A percentile compares a stretch with the other conserved stretches of the same genome.
phyloP scores from a whole-genome alignment of 768 basidiomycete genomes.

The Tulasnella sp. region DNA sequence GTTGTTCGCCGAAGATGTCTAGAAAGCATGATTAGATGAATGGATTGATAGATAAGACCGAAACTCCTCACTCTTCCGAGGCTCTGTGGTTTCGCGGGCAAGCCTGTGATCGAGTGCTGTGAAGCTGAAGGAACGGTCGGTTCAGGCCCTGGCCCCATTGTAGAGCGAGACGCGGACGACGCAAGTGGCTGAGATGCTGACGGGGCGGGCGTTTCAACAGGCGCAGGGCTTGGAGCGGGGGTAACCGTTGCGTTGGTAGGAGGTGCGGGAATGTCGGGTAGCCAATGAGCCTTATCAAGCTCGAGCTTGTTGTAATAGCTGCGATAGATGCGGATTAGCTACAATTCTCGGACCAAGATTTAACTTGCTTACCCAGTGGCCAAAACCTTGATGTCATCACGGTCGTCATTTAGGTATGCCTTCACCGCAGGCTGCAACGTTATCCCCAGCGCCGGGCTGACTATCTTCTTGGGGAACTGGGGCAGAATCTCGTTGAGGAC shows the following conservation, averaged over 20 bases:
- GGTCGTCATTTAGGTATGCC: constrained; percentile 1
- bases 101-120: background rate
- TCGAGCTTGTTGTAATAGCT: constrained; percentile 8
- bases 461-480: constrained; percentile 50
- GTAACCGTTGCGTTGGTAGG: background rate
- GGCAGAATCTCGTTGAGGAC: constrained; percentile 85
- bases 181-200: background rate
- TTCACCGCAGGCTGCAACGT: constrained; percentile 3
- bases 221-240: background rate
- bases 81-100: background rate
- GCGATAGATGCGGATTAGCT: background rate
- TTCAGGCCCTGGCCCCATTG: background rate
- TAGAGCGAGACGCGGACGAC: background rate
- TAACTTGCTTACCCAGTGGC: constrained; percentile 37
- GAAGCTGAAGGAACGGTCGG: background rate
- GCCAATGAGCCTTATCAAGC: background rate
- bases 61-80: background rate
- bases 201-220: background rate
- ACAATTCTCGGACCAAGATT: background rate
- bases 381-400: constrained; percentile 68
- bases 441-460: background rate
- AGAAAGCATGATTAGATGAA: background rate
- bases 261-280: background rate
- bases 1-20: background rate
- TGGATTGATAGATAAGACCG: background rate